Percentiles rank a stretch among this genome's conserved stretches.
phyloP scores from a whole-genome alignment of 768 basidiomycete species.

The Coprinellus aureogranulatus region DNA sequence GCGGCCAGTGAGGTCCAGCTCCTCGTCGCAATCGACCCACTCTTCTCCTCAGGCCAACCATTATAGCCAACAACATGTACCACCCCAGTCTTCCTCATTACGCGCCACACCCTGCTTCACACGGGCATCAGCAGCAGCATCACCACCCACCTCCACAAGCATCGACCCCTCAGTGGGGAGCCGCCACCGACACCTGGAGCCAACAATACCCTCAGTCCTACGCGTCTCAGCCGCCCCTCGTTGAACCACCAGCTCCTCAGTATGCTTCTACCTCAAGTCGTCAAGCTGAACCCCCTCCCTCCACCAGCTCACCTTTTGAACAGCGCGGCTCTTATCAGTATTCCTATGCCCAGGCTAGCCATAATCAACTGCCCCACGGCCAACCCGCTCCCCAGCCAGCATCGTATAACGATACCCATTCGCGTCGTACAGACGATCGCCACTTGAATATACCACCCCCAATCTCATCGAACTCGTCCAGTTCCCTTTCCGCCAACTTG shows the following conservation, averaged over 20 bases:
- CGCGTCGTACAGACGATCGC: conserved; percentile 4
- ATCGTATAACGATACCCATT: conserved; percentile 4
- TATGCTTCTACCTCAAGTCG: conserved; percentile 2
- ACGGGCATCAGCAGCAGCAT: conserved; percentile 17
- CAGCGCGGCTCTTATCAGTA: background rate
- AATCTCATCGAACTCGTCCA: conserved; percentile 3
- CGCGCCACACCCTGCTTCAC: conserved; percentile 18
- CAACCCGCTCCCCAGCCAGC: background rate
- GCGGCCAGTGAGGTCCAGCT: conserved; percentile 1
- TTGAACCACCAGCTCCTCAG: conserved; percentile 1
- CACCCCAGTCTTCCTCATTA: conserved; percentile 9
- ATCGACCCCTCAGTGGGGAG: background rate
- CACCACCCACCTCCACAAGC: conserved; percentile 19
- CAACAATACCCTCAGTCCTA: conserved; percentile 5
- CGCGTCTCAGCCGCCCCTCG: background rate
- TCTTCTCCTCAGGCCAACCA: conserved; percentile 8
- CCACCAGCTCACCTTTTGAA: conserved; percentile 1
- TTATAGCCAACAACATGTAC: conserved; percentile 35
- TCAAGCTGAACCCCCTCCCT: background rate
- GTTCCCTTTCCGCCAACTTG: conserved; percentile 5
- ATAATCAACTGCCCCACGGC: background rate
- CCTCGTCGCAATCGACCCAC: background rate
- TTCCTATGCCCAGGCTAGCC: background rate
- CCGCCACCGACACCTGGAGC: background rate
- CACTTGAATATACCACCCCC: conserved; percentile 6